These are phyloP conservation scores for Fonsecaea multimorphosa DNA, from an alignment of 2,329 filamentous ascomycete species.

Conservation along the genomic window DNA sequence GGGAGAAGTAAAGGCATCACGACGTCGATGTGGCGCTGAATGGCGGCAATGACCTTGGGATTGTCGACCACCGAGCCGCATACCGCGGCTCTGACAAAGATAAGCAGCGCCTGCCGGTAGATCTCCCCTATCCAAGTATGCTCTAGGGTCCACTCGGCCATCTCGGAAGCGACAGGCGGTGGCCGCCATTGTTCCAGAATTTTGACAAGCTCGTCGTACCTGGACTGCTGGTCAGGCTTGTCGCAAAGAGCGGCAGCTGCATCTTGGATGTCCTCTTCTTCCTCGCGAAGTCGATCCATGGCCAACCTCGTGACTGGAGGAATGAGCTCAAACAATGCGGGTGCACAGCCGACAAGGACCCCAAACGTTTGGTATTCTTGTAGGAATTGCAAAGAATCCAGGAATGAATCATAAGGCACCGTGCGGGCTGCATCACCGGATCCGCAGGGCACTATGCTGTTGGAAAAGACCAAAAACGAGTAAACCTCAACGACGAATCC, in stretches of 20 bases:
- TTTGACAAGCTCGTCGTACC: too few relatives aligned
- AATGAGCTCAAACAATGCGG: neutral
- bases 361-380: neutral
- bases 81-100: conserved; percentile 17
- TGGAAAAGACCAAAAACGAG: neutral
- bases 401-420: neutral
- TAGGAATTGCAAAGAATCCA: neutral
- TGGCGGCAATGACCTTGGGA: conserved; percentile 17
- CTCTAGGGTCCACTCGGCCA: conserved; percentile 11
- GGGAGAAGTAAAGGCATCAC: neutral
- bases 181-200: conserved; percentile 20
- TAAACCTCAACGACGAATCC: neutral
- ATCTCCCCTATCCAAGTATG: conserved; percentile 17
- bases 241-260: too few relatives aligned
- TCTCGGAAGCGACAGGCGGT: conserved; percentile 12
- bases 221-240: too few relatives aligned
- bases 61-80: conserved; percentile 23
- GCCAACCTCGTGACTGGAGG: too few relatives aligned
- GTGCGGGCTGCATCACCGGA: neutral
- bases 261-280: too few relatives aligned
- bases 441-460: neutral
- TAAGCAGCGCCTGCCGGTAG: conserved; percentile 25
- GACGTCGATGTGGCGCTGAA: conserved; percentile 25
- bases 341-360: neutral
- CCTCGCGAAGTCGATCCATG: too few relatives aligned